Evolutionary conservation across 208 protist species (phyloP), one percentile per base, ranked within the genome.

Genomic region (Trypanosoma platydactyli): DNA sequence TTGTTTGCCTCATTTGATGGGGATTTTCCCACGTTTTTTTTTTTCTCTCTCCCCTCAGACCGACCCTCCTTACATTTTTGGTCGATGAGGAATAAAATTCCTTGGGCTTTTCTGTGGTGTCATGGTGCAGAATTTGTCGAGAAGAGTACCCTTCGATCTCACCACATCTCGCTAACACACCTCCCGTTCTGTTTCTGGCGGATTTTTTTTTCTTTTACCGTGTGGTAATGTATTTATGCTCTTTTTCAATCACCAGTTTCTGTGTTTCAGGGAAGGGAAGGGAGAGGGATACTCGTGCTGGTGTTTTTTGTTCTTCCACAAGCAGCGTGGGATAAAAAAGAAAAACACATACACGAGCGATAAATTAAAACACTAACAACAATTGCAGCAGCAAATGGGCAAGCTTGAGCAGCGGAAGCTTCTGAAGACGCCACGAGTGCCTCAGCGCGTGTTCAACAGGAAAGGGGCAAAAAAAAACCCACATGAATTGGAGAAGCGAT

Each of bases 321-420:
- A 38, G 33, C 5, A 38, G 9, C 3, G 33, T 38, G 33, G 33
- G 9, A 38, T 9, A 9, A 9, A 38, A 38, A 9, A 46, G 24
- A 33, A 40, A 12, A 4, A 33, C 16, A 35, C 27, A 7, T 18
- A 55, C 16, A 24, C 30, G 0, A 18, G 16, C 33, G 24, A 15
- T 16, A 42, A 38, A 57, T 5, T 9, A 30, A 4, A 59, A 59
- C 7, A 59, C 3, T 27, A 51, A 51, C 6, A 51, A 41, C 22
- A 56, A n/a, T 49, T n/a, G 15, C 4, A 53, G 58, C 4, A 49
- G 20, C 27, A 45, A 24, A 94, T 94, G 89, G 85, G 63, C 12
- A 72, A 64, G 24, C 57, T 93, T 51, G 80, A 95, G 51, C 71
- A 84, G 52, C 83, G 89, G 15, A 75, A 81, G 27, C 85, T 95